These are phyloP conservation scores for Podila verticillata DNA, from an alignment of 192 early-diverging fungal genomes.

Conservation along the genomic window DNA sequence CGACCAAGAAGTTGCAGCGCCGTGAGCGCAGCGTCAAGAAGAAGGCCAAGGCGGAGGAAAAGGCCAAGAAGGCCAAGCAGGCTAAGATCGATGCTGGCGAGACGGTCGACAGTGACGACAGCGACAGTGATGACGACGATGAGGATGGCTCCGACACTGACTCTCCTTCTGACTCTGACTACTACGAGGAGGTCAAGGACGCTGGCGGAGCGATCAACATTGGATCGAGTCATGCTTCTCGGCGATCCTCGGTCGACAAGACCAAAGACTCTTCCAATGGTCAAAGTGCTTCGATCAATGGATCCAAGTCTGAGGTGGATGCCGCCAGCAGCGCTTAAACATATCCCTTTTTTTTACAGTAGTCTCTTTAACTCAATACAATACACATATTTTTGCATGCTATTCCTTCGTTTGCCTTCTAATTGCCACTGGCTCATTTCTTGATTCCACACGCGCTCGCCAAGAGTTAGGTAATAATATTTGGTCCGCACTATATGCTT, in stretches of 20 bases:
- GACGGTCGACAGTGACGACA: conserved; percentile 15
- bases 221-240: background rate
- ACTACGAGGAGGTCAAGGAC: conserved; percentile 26
- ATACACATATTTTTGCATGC: too few species aligned
- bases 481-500: too few species aligned
- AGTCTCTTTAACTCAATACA: too few species aligned
- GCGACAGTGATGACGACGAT: conserved; percentile 12
- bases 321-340: too few species aligned
- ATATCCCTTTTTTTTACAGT: too few species aligned
- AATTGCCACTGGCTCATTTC: too few species aligned
- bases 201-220: background rate
- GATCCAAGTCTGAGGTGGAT: background rate
- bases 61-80: conserved; percentile 34
- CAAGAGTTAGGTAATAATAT: too few species aligned
- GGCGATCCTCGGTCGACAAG: background rate
- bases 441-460: too few species aligned
- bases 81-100: conserved; percentile 17
- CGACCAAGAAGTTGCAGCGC: conserved; percentile 24
- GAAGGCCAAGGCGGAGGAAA: conserved; percentile 45
- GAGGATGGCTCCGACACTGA: conserved; percentile 17
- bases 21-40: conserved; percentile 26
- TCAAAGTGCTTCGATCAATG: background rate
- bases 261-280: background rate
- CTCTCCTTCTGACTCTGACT: conserved; percentile 37
- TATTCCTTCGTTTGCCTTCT: too few species aligned